These are phyloP conservation scores for Oryza meridionalis DNA, from an alignment of 176 grass and related monocot species.

Conservation along the genomic window DNA sequence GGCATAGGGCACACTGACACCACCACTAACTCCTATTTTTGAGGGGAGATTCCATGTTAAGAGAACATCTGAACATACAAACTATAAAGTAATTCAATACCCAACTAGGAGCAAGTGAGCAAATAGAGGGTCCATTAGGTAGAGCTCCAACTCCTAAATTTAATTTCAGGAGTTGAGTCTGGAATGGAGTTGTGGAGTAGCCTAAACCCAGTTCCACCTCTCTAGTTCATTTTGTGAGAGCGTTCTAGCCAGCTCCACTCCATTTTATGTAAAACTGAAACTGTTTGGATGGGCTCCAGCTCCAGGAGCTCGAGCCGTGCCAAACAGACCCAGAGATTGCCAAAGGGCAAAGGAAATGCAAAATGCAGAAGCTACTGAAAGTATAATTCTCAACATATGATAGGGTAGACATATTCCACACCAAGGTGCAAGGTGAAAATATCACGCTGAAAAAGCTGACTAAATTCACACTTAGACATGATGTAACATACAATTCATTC, in stretches of 20 bases:
- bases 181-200: no score
- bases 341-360: neutral
- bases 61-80: neutral
- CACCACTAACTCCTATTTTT: neutral
- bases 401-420: neutral
- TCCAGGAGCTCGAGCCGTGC: no score
- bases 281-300: no score
- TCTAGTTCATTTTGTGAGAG: no score
- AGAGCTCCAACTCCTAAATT: no score
- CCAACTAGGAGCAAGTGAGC: neutral
- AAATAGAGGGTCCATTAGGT: neutral
- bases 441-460: neutral
- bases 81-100: neutral
- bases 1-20: neutral
- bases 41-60: neutral
- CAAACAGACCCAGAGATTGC: neutral
- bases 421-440: conserved; percentile 4
- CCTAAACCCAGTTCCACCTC: no score
- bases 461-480: neutral
- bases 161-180: no score
- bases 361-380: neutral
- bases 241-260: no score
- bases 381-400: neutral
- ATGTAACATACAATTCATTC: neutral
- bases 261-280: no score